Evolutionary conservation across 352 stramenopile genomes (phyloP).

Genomic region (Phytophthora boehmeriae): DNA sequence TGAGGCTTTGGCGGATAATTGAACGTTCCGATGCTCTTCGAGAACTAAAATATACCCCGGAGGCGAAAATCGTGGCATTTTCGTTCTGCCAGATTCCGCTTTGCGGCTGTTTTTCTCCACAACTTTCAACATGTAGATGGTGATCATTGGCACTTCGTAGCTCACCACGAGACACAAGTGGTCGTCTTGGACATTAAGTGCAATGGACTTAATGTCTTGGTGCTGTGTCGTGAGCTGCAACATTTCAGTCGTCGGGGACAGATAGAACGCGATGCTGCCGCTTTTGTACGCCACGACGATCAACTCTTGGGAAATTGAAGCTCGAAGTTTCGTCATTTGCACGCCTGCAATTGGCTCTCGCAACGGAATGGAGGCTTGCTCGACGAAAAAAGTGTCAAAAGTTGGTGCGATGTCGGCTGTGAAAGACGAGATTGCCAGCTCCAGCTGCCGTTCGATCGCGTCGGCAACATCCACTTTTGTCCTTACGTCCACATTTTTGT

Average conservation of each 20-base stretch:
- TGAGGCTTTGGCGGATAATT: slow-evolving; percentile 6
- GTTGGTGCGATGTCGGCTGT: background rate
- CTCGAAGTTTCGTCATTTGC: slow-evolving; percentile 46
- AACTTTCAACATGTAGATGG: slow-evolving; percentile 34
- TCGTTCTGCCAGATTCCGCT: background rate
- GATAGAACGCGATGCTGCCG: slow-evolving; percentile 41
- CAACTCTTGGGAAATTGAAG: slow-evolving; percentile 33
- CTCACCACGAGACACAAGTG: slow-evolving; percentile 26
- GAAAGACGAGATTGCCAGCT: slow-evolving; percentile 15
- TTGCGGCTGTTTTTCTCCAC: background rate
- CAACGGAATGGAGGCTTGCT: slow-evolving; percentile 18
- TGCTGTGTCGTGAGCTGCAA: slow-evolving; percentile 15
- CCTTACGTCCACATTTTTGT: slow-evolving; percentile 9
- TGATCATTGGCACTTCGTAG: slow-evolving; percentile 6
- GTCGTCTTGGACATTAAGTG: slow-evolving; percentile 21
- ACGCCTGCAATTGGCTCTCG: slow-evolving; percentile 37
- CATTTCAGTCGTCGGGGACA: slow-evolving; percentile 29
- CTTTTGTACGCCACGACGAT: slow-evolving; percentile 34
- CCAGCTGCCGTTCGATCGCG: slow-evolving; percentile 27
- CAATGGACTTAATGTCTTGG: slow-evolving; percentile 15
- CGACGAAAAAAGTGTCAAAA: slow-evolving; percentile 60
- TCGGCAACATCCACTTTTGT: slow-evolving; percentile 4
- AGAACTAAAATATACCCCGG: slow-evolving; percentile 9
- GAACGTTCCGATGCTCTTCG: slow-evolving; percentile 1
- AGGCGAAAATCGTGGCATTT: background rate